phyloP scores from a whole-genome alignment of 306 rosid species.

The Quercus ilex region DNA sequence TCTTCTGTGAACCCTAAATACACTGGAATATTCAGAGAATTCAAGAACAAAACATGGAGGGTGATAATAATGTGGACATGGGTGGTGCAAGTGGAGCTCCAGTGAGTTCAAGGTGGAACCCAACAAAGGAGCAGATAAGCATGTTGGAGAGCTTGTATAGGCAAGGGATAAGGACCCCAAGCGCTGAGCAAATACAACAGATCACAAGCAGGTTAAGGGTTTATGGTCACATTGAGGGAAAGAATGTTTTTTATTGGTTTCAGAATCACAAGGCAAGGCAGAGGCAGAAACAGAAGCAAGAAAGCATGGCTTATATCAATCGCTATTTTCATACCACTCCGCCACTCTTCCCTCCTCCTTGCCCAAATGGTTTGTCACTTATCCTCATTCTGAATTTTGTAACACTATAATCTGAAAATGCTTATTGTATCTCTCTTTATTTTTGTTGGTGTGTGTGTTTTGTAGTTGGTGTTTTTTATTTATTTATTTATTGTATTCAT shows the following conservation, averaged over 20 bases:
- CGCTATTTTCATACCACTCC: conserved; percentile 35
- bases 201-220: conserved; percentile 56
- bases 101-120: conserved; percentile 72
- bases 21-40: not conserved
- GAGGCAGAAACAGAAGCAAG: conserved; percentile 90
- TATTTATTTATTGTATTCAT: not conserved
- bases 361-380: conserved; percentile 42
- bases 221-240: conserved; percentile 88
- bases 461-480: not conserved
- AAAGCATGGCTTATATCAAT: conserved; percentile 50
- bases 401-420: not conserved
- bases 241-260: conserved; percentile 97
- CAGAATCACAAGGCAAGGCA: conserved; percentile 94
- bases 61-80: not conserved
- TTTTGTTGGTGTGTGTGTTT: not conserved
- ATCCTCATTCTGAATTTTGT: not conserved
- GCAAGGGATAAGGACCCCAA: conserved; percentile 85
- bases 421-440: not conserved
- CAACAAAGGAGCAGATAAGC: conserved; percentile 82
- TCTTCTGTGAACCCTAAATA: not conserved
- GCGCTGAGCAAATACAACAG: conserved; percentile 76
- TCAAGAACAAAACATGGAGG: conserved; percentile 25
- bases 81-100: not conserved
- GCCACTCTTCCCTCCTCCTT: conserved; percentile 35
- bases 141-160: conserved; percentile 67